Evolutionary conservation across 148 eudicot genomes (phyloP), one percentile per base, ranked within the genome.

Genomic region (Euryodendron excelsum): DNA sequence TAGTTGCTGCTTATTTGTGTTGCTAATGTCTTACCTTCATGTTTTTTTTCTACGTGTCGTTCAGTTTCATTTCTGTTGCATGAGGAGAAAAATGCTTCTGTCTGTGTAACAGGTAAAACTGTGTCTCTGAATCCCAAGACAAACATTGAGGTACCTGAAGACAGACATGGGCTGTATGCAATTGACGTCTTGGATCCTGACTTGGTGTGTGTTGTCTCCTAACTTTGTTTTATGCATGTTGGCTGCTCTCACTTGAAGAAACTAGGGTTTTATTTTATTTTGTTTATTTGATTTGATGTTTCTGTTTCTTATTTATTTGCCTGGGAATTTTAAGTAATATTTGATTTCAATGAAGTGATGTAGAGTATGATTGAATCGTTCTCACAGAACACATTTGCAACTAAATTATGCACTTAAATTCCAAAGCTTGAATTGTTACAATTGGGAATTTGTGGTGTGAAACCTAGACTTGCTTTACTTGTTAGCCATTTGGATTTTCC

Each of bases 101-200:
- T 39, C n/a, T 77, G 36, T 75, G 77, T 48, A 65, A 74, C 89
- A 95, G 99, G 99, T 85, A 88, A 86, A 82, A 89, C 97, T 0
- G 85, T 85, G 75, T 87, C 88, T 63, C 82, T 96, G 78, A 93
- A 96, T 84, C 87, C 86, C 28, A 84, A 85, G 47, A 84, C 92
- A 23, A 90, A 78, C 68, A 83, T 96, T 80, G 82, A 75, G 78
- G 93, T 96, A 30, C 99, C 99, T 44, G 89, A 96, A 65, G 98
- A 96, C 75, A 86, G 98, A 85, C 58, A 89, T 82, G 99, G 99
- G 76, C 77, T 96, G 61, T 85, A 89, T 86, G 99, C 99, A 74
- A 93, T 96, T 87, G 99, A 96, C 83, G 79, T 84, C 67, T 88
- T 96, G 82, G 99, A 93, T 80, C 99, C 98, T 59, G 98, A 93